Conservation (phyloP, 2,329 filamentous ascomycete genomes). For the Raffaelea albimanens region DNA sequence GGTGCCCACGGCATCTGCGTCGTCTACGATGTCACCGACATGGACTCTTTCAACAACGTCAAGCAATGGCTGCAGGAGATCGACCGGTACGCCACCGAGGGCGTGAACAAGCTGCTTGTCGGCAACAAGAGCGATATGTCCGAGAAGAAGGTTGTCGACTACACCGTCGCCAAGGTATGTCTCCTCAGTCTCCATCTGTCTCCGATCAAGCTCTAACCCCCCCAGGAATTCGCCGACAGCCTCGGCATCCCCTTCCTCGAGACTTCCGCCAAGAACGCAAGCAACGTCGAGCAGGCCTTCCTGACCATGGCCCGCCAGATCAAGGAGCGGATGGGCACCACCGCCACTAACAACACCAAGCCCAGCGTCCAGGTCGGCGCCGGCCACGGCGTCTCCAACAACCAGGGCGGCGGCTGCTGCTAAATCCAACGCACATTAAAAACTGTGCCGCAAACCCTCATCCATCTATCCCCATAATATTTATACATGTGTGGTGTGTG, state of each 20-base stretch:
- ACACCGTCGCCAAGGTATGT: conserved; percentile 91
- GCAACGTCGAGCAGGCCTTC: conserved; percentile 99
- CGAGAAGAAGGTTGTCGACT: conserved; percentile 99
- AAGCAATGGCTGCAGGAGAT: conserved; percentile 99
- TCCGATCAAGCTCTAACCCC: background rate
- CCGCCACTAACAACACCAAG: conserved; percentile 94
- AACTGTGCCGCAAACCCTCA: background rate
- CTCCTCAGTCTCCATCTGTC: background rate
- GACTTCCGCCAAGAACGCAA: conserved; percentile 98
- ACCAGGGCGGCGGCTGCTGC: conserved; percentile 24
- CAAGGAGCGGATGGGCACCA: conserved; percentile 99
- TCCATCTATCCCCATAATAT: background rate
- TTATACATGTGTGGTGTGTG: too few species aligned
- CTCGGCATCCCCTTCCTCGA: conserved; percentile 98
- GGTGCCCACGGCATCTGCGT: conserved; percentile 99
- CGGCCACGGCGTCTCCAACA: conserved; percentile 76
- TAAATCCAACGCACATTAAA: conserved; percentile 13
- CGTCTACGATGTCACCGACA: conserved; percentile 99
- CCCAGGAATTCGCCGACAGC: conserved; percentile 94
- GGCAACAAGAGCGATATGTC: conserved; percentile 99
- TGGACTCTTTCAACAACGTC: conserved; percentile 99
- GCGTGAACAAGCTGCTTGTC: conserved; percentile 97
- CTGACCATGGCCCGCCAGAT: conserved; percentile 99
- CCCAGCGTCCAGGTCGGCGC: conserved; percentile 92
- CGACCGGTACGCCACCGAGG: conserved; percentile 96